A percentile compares a stretch with the other conserved stretches of the same genome.
phyloP scores from a whole-genome alignment of 202 grass and related monocot genomes.

The Zizania palustris region DNA sequence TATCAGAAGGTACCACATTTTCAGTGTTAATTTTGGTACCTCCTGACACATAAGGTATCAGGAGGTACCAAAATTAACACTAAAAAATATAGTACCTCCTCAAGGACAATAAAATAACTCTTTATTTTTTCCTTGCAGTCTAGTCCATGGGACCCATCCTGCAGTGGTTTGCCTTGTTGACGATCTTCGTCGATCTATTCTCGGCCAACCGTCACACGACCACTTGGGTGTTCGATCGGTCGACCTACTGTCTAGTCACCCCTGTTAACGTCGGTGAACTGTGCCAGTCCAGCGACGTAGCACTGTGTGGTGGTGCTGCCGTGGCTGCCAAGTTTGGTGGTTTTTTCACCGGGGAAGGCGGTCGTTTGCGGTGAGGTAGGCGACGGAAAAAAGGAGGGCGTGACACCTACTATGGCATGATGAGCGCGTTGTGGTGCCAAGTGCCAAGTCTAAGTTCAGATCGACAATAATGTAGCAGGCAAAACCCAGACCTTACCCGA shows the following conservation, averaged over 20 bases:
- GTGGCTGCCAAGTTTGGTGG: not conserved
- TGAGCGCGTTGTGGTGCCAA: not conserved
- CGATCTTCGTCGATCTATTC: not conserved
- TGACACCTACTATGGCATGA: not conserved
- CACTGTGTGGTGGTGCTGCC: constrained; percentile 7
- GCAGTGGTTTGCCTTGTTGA: not conserved
- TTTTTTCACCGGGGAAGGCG: too few species aligned
- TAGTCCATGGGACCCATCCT: not conserved
- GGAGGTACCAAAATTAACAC: too few species aligned
- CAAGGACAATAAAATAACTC: too few species aligned
- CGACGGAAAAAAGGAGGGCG: too few species aligned
- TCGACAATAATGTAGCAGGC: not conserved
- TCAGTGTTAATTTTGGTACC: too few species aligned
- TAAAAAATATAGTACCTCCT: too few species aligned
- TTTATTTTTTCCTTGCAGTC: too few species aligned
- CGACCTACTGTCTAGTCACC: not conserved
- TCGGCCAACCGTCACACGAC: not conserved
- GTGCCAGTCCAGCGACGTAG: not conserved
- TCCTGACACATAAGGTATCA: too few species aligned
- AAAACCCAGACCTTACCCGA: not conserved
- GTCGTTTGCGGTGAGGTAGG: constrained; percentile 5
- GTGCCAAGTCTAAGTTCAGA: not conserved
- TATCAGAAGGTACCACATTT: too few species aligned
- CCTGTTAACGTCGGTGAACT: not conserved
- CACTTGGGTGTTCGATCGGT: not conserved